Evolutionary conservation across 805 yeast species (phyloP).

Genomic region (Cyberlindnera petersonii): DNA sequence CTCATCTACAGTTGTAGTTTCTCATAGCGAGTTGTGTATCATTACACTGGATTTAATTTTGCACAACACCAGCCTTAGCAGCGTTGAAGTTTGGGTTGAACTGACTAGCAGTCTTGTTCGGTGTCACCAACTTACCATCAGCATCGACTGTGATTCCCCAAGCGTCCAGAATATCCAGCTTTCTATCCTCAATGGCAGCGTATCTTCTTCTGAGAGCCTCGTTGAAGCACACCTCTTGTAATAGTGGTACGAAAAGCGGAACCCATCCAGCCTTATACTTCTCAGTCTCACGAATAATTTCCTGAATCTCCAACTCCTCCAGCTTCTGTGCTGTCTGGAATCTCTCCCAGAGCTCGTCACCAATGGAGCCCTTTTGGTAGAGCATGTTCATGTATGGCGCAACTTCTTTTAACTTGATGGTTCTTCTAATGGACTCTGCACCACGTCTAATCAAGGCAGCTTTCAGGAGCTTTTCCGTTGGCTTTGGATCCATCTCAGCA

Average conservation of each 20-base stretch:
- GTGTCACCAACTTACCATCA: conserved; percentile 19
- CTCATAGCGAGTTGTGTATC: too few relatives aligned
- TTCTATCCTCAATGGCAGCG: conserved; percentile 37
- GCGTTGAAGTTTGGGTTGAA: conserved; percentile 5
- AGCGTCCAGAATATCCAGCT: conserved; percentile 28
- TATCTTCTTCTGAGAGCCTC: conserved; percentile 83
- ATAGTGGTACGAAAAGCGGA: conserved; percentile 65
- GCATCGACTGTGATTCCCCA: conserved; percentile 29
- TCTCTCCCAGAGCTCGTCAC: conserved; percentile 83
- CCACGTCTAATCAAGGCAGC: conserved; percentile 67
- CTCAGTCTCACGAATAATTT: conserved; percentile 73
- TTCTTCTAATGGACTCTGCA: conserved; percentile 83
- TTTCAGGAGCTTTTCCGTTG: conserved; percentile 74
- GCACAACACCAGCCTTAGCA: conserved; percentile 1
- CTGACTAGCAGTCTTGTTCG: conserved; percentile 13
- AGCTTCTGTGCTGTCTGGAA: conserved; percentile 72
- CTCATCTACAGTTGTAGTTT: too few relatives aligned
- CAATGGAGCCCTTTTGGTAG: conserved; percentile 85
- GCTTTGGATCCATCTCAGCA: conserved; percentile 47
- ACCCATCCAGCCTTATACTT: conserved; percentile 75
- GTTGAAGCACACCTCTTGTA: conserved; percentile 88
- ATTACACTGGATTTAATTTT: too few relatives aligned
- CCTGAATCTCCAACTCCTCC: conserved; percentile 77
- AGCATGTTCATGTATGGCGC: conserved; percentile 65
- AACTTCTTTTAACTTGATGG: conserved; percentile 76